phyloP scores from a whole-genome alignment of 176 grass and related monocot species.

The Oryza officinalis region DNA sequence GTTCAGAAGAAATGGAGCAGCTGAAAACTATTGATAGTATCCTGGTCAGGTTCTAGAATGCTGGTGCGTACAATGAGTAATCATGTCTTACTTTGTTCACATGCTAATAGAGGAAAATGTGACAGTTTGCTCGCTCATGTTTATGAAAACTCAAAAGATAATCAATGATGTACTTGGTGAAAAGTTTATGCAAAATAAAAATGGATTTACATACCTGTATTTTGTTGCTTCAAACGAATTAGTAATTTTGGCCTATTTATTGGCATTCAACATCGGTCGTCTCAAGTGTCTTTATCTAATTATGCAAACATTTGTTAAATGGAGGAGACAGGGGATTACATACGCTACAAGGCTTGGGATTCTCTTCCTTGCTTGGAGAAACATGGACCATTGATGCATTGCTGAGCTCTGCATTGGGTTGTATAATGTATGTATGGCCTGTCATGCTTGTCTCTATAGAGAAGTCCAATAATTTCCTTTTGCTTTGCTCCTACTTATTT shows the following conservation, averaged over 20 bases:
- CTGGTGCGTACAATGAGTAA: constrained; percentile 7
- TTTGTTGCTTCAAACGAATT: background rate
- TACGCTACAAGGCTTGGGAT: no score
- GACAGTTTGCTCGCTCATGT: background rate
- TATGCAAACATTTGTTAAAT: background rate
- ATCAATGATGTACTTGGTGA: background rate
- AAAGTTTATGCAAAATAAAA: background rate
- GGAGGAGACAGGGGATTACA: background rate
- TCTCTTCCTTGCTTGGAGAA: background rate
- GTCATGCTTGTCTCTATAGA: background rate
- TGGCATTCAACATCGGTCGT: background rate
- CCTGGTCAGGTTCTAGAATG: constrained; percentile 65
- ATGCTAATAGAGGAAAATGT: background rate
- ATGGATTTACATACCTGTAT: background rate
- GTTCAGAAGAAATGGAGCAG: constrained; percentile 57
- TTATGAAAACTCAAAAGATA: background rate
- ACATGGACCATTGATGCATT: background rate
- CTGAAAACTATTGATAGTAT: constrained; percentile 78
- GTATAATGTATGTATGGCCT: background rate
- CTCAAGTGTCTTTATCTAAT: background rate
- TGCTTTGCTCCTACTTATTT: background rate
- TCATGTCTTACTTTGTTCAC: background rate
- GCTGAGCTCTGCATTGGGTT: background rate
- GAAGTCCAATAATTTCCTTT: background rate
- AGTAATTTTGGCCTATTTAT: background rate